Percentiles rank a stretch among this genome's conserved stretches.
These are phyloP conservation scores for Viola pubescens DNA, from an alignment of 441 rosid species.

Conservation along the genomic window DNA sequence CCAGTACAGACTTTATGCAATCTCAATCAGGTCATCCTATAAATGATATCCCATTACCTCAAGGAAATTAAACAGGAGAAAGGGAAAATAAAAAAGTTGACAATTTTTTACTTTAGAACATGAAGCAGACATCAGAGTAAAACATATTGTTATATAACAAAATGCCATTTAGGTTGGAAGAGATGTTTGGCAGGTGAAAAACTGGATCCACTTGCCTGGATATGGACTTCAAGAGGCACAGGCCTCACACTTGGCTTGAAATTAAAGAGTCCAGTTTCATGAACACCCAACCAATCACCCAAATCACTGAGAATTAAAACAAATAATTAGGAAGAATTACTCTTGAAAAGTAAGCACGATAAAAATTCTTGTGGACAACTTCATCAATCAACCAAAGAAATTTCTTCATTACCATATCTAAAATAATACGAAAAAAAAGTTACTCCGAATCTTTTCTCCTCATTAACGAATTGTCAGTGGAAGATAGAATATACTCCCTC, in stretches of 20 bases:
- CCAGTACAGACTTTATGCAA: no score
- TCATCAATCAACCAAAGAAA: no score
- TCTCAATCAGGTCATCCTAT: no score
- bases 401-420: neutral
- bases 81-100: no score
- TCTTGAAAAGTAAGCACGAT: neutral
- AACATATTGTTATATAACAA: no score
- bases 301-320: slow-evolving; percentile 53
- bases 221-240: slow-evolving; percentile 98
- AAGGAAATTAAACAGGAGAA: no score
- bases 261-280: slow-evolving; percentile 90
- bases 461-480: neutral
- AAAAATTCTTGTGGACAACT: neutral
- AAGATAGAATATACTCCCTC: no score
- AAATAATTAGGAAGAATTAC: slow-evolving; percentile 7
- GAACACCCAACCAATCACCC: slow-evolving; percentile 99
- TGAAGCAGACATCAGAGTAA: no score
- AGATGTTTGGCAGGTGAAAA: neutral
- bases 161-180: no score
- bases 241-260: slow-evolving; percentile 99
- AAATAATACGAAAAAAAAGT: neutral
- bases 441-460: neutral
- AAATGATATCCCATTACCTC: no score
- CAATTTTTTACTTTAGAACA: no score
- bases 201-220: slow-evolving; percentile 65